phyloP scores from a whole-genome alignment of 208 protist genomes.

The Leishmania tarentolae region DNA sequence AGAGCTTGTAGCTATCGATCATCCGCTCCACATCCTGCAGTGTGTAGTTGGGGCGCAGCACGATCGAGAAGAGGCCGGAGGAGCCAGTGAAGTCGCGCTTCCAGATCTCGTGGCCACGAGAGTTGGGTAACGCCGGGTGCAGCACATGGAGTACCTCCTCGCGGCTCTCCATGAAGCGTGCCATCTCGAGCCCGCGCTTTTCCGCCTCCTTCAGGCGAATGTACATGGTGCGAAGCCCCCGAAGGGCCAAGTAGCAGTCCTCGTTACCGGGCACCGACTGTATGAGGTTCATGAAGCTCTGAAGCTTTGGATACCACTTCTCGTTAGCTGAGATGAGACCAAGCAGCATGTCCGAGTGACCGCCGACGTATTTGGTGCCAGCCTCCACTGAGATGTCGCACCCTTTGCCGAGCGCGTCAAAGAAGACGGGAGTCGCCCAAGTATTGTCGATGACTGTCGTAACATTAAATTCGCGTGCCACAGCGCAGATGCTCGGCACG shows the following conservation, averaged over 20 bases:
- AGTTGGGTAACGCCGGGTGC: conserved; percentile 31
- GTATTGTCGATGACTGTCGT: conserved; percentile 38
- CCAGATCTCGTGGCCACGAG: conserved; percentile 33
- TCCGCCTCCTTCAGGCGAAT: conserved; percentile 34
- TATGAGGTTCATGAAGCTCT: conserved; percentile 20
- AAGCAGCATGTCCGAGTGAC: conserved; percentile 41
- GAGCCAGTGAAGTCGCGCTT: conserved; percentile 41
- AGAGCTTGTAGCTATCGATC: conserved; percentile 27
- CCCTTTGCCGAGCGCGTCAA: conserved; percentile 34
- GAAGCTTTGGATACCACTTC: conserved; percentile 29
- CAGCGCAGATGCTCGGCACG: conserved; percentile 30
- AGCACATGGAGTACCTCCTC: conserved; percentile 32
- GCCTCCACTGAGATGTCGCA: conserved; percentile 46
- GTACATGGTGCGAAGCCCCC: conserved; percentile 40
- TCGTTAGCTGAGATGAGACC: conserved; percentile 37
- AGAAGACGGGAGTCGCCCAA: conserved; percentile 40
- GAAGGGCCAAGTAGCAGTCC: conserved; percentile 38
- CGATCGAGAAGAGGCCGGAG: conserved; percentile 26
- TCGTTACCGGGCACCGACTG: conserved; percentile 33
- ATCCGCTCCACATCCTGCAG: conserved; percentile 24
- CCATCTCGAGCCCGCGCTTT: conserved; percentile 24
- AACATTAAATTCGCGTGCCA: conserved; percentile 22
- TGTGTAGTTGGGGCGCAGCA: conserved; percentile 29
- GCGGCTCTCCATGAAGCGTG: conserved; percentile 21
- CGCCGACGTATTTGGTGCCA: conserved; percentile 40